Base-by-base conservation (phyloP, 495 filamentous ascomycete species). In the Lasiosphaeria hispida region DNA sequence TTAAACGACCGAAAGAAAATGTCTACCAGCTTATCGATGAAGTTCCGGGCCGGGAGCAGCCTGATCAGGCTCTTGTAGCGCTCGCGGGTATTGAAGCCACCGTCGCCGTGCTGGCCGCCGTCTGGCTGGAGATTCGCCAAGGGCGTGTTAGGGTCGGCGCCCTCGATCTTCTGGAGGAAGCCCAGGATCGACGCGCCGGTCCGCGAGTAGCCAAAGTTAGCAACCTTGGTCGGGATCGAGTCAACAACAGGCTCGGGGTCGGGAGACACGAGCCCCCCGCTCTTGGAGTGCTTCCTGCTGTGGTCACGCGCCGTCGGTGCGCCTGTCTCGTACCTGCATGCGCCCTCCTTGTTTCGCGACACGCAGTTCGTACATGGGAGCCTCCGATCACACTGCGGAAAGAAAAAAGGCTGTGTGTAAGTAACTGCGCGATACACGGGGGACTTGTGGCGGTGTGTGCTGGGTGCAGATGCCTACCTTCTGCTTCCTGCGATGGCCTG, bases 281-380 rank as follows among this genome's bases (percentile, higher is more conserved):
- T 52, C 43, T 70, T 72, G 37, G 64, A 61, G 19, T 10, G 33
- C 5, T 49, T 35, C 11, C 13, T 39, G 33, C 33, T 47, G 34
- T 70, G 65, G 49, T 74, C 65, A 59, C 73, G 75, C 41, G 72
- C 69, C 10, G 74, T 70, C 0, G 75, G 75, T n/a, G 77, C 71
- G 37, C 76, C 75, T 38, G 77, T 76, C 60, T 83, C 79, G 60
- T 83, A 83, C 0, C 65, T 70, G 58, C 80, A 83, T 15, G 69
- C 61, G 38, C 71, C 66, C 59, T 80, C 67, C 60, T 79, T 80
- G 51, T 74, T 77, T 43, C 80, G 72, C 48, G 78, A 75, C 35
- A 80, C 70, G 63, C 84, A 87, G 61, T 87, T 87, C 30, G 78
- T 77, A 64, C 83, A 86, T 1, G 84, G 84, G 55, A 77, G 75